Evolutionary conservation across 1,284 basidiomycete species (phyloP).

Genomic region (Takashimella koratensis): DNA sequence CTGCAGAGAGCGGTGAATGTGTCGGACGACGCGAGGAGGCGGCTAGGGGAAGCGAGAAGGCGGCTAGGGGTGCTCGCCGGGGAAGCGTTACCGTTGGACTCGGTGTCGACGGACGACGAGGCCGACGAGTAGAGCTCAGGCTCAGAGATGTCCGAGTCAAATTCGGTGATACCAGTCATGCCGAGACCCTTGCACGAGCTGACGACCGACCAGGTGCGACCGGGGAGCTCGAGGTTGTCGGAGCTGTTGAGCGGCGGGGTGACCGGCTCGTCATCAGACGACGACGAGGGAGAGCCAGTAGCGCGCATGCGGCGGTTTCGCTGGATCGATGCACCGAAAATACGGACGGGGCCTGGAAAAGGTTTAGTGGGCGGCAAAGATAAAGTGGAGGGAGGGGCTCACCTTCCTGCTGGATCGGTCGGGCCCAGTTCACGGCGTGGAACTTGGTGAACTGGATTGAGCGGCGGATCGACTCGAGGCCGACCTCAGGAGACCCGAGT

Average conservation of each 20-base stretch:
- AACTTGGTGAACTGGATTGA: slow-evolving; percentile 3
- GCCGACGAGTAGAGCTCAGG: neutral
- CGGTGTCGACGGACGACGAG: slow-evolving; percentile 8
- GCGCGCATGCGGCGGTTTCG: slow-evolving; percentile 3
- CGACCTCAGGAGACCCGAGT: neutral
- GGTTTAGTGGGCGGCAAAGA: neutral
- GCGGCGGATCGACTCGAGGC: neutral
- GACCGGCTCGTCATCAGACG: slow-evolving; percentile 14
- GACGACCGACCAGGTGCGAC: slow-evolving; percentile 13
- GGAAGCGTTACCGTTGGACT: slow-evolving; percentile 6
- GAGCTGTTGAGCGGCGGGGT: slow-evolving; percentile 8
- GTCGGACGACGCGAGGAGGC: slow-evolving; percentile 21
- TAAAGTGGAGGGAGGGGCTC: slow-evolving; percentile 6
- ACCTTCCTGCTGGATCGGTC: slow-evolving; percentile 14
- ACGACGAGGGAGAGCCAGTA: slow-evolving; percentile 11
- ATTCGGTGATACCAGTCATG: slow-evolving; percentile 18
- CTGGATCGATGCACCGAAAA: slow-evolving; percentile 15
- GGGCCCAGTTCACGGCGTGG: slow-evolving; percentile 25
- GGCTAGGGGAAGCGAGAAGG: slow-evolving; percentile 11
- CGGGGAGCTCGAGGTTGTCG: neutral
- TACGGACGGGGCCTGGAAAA: slow-evolving; percentile 5
- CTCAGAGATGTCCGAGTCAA: slow-evolving; percentile 11
- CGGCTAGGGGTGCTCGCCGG: slow-evolving; percentile 1
- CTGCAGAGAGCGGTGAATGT: slow-evolving; percentile 22
- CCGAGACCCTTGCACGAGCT: slow-evolving; percentile 16